A percentile compares a stretch with the other conserved stretches of the same genome.
phyloP scores from a whole-genome alignment of 306 rosid species.

The Parietaria judaica region DNA sequence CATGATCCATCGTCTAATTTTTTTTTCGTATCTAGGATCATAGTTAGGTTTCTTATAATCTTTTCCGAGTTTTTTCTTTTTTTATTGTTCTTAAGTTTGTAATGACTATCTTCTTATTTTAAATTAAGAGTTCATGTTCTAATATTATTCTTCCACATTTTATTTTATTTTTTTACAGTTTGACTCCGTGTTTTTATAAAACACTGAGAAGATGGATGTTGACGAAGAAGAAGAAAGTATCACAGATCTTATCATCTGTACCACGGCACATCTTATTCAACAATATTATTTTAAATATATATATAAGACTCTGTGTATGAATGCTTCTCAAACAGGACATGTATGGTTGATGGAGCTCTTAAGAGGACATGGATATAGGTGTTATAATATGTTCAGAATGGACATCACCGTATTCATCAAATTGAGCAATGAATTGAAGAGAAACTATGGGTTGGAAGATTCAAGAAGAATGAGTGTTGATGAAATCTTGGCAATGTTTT shows the following conservation, averaged over 20 bases:
- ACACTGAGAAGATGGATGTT: background rate
- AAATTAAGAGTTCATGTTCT: no score
- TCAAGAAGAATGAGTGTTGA: background rate
- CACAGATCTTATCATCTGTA: background rate
- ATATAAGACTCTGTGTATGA: background rate
- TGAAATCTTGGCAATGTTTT: background rate
- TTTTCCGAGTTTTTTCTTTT: background rate
- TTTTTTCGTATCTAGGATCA: no score
- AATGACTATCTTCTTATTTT: no score
- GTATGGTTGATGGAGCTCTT: background rate
- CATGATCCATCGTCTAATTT: background rate
- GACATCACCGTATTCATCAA: background rate
- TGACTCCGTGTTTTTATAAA: no score
- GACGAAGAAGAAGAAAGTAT: background rate
- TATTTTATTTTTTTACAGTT: no score
- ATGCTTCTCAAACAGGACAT: background rate
- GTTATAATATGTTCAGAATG: background rate
- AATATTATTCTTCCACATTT: no score
- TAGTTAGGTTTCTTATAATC: background rate
- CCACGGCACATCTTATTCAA: background rate
- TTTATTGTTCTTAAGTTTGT: background rate
- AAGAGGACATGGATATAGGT: background rate
- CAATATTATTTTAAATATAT: background rate
- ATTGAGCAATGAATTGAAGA: background rate
- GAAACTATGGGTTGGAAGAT: background rate